A percentile compares a stretch with the other conserved stretches of the same genome.
Evolutionary conservation across 2,329 filamentous ascomycete species (phyloP).

Genomic region (Dendrostoma leiphaemia): DNA sequence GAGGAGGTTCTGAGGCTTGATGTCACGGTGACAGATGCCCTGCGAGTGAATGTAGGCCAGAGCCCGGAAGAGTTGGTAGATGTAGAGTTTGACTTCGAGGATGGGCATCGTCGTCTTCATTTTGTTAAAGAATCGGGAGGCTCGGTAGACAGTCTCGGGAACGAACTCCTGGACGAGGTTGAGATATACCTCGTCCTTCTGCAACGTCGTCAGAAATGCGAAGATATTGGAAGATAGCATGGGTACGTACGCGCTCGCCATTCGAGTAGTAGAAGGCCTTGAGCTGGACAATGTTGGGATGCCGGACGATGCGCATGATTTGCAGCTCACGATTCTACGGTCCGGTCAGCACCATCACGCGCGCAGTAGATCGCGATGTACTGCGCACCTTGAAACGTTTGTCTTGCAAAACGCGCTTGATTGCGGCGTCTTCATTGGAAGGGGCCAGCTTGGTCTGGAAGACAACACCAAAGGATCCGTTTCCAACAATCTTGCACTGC

Average conservation of each 20-base stretch:
- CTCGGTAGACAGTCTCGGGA: slow-evolving; percentile 96
- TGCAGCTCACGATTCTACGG: slow-evolving; percentile 93
- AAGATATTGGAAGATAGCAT: slow-evolving; percentile 15
- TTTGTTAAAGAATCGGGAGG: slow-evolving; percentile 99
- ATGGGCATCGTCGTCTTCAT: slow-evolving; percentile 99
- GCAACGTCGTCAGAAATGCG: slow-evolving; percentile 16
- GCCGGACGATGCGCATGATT: slow-evolving; percentile 98
- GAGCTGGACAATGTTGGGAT: slow-evolving; percentile 97
- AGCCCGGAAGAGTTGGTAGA: slow-evolving; percentile 97
- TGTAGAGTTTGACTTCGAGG: slow-evolving; percentile 98
- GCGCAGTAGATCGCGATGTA: not conserved
- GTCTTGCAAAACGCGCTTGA: slow-evolving; percentile 98
- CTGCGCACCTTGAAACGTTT: slow-evolving; percentile 92
- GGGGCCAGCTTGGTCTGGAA: slow-evolving; percentile 99
- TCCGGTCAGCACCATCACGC: not conserved
- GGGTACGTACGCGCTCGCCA: slow-evolving; percentile 77
- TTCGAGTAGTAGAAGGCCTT: slow-evolving; percentile 99
- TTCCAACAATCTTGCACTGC: slow-evolving; percentile 99
- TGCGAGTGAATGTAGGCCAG: slow-evolving; percentile 99
- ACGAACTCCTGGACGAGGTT: slow-evolving; percentile 98
- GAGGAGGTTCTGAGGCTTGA: slow-evolving; percentile 97
- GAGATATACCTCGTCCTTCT: slow-evolving; percentile 98
- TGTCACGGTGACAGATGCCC: slow-evolving; percentile 97
- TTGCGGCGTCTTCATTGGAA: slow-evolving; percentile 96
- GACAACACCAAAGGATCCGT: slow-evolving; percentile 97